Base-by-base conservation (phyloP, 306 rosid species). In the Dryas drummondii region DNA sequence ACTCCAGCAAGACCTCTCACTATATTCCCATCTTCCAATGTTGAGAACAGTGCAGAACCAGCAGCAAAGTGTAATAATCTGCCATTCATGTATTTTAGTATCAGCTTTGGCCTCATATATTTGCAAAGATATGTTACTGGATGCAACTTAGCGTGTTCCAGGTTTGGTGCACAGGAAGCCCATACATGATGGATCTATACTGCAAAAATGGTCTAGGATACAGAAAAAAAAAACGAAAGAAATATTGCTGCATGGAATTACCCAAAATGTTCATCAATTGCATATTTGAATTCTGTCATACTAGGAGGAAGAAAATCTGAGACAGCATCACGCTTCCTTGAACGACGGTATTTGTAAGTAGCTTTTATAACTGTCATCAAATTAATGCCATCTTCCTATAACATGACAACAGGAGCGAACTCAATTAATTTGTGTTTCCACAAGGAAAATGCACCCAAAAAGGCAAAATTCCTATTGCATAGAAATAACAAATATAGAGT, bases 1-100 rank as follows among this genome's bases (percentile, higher is more conserved):
- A 94, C 93, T 73, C 99, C 97, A 52, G 90, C 77, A 41, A 94
- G 93, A 72, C 98, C 99, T 83, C 69, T 84, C 83, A 92, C 98
- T 68, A 94, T 85, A 60, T 79, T 87, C 53, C 97, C 99, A 69
- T 94, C 92, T 56, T 88, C 93, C 86, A 92, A 71, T 27, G 99
- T 94, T 71, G 98, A 94, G 80, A 90, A 87, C 87, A 86, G 51
- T 14, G 74, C 79, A 22, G 97, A 82, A 82, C 96, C 97, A n/a
- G 83, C 66, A 45, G 78, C 75, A 75, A 84, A 77, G 9, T 84
- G 87, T 49, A 88, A 64, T 37, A 78, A 49, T 49, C 98, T 94
- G 89, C 56, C 75, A 86, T 54, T 22, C 61, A 76, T 14, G 61
- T 60, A 79, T 19, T 40, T 68, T 55, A 73, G 60, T 74, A 46